Conservation (phyloP, 495 filamentous ascomycete genomes). For the Acidomyces sp. region DNA sequence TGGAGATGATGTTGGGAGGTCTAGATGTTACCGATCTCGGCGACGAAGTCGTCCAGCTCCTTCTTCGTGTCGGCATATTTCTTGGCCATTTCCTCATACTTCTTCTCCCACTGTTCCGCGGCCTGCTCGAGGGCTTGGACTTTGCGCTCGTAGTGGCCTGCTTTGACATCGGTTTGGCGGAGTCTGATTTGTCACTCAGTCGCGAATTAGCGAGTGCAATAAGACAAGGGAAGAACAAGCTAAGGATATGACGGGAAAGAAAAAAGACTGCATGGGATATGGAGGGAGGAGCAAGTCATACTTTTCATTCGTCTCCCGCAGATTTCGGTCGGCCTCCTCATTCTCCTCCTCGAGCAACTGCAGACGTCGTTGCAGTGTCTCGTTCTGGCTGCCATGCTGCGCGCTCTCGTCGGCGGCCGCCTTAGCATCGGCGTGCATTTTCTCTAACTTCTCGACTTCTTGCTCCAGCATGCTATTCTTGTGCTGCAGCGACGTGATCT, state of each 20-base stretch:
- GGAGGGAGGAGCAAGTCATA: too few relatives aligned
- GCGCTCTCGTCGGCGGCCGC: slow-evolving; percentile 56
- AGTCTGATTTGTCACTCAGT: too few relatives aligned
- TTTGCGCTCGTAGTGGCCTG: slow-evolving; percentile 98
- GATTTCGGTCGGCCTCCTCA: slow-evolving; percentile 83
- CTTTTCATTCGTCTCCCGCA: slow-evolving; percentile 97
- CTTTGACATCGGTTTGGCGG: slow-evolving; percentile 96
- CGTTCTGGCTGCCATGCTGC: slow-evolving; percentile 69
- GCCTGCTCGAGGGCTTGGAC: slow-evolving; percentile 86
- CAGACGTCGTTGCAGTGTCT: slow-evolving; percentile 76
- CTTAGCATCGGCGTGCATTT: slow-evolving; percentile 63
- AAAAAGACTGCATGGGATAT: too few relatives aligned
- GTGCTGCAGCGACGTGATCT: slow-evolving; percentile 88
- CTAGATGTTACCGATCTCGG: slow-evolving; percentile 85
- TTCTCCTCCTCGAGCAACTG: slow-evolving; percentile 96
- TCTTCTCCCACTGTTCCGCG: slow-evolving; percentile 83
- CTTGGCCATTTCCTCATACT: slow-evolving; percentile 92
- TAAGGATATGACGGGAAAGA: too few relatives aligned
- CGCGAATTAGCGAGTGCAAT: too few relatives aligned
- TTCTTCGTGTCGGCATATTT: slow-evolving; percentile 75
- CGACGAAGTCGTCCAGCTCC: slow-evolving; percentile 79
- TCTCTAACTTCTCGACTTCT: slow-evolving; percentile 84
- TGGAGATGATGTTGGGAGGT: slow-evolving; percentile 6
- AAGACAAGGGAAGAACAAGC: too few relatives aligned
- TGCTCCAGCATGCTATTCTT: slow-evolving; percentile 76